phyloP scores from a whole-genome alignment of 306 rosid genomes.

The Vigna trinervia region DNA sequence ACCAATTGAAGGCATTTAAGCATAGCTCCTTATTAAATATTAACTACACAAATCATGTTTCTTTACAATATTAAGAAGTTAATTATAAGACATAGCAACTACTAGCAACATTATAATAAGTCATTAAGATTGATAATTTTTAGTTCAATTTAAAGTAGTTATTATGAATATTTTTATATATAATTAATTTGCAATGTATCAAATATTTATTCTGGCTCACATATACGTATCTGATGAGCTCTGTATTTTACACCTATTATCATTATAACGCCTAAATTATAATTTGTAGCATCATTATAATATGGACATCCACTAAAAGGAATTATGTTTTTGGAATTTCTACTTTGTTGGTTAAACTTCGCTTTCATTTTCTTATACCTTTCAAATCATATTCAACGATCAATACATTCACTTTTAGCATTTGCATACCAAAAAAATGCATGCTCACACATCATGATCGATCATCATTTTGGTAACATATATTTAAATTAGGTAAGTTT shows the following conservation, averaged over 20 bases:
- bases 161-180: background rate
- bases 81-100: background rate
- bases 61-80: background rate
- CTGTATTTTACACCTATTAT: background rate
- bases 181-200: background rate
- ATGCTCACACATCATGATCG: too few species aligned
- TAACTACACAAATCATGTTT: background rate
- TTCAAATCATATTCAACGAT: conserved; percentile 6
- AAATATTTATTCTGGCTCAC: background rate
- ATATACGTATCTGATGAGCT: background rate
- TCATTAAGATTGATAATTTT: background rate
- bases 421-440: background rate
- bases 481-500: background rate
- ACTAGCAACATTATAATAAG: background rate
- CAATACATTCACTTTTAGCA: background rate
- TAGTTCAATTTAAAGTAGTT: background rate
- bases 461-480: too few species aligned
- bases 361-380: conserved; percentile 15
- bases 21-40: background rate
- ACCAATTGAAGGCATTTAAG: background rate
- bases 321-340: background rate
- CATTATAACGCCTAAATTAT: background rate
- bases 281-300: background rate
- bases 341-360: conserved; percentile 30
- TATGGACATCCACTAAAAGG: conserved; percentile 2